Evolutionary conservation across 495 filamentous ascomycete species (phyloP).

Genomic region (Evansstolkia leycettana): DNA sequence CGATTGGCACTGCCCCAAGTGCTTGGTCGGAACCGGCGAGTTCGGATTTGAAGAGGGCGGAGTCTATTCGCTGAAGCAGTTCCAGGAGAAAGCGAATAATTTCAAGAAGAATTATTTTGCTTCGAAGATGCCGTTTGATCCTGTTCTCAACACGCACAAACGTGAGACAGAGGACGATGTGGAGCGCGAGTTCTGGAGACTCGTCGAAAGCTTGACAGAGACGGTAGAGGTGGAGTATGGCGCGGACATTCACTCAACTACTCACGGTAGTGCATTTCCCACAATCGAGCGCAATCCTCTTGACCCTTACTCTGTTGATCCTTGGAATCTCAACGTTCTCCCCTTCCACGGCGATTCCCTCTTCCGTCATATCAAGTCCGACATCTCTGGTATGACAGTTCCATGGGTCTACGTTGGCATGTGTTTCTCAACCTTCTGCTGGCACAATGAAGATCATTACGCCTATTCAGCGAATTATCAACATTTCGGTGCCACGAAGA

Average conservation of each 20-base stretch:
- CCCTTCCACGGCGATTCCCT: conserved; percentile 85
- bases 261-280: conserved; percentile 94
- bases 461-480: conserved; percentile 98
- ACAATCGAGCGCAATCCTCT: conserved; percentile 86
- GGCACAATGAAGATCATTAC: conserved; percentile 98
- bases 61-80: conserved; percentile 88
- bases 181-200: conserved; percentile 91
- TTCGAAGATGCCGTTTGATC: conserved; percentile 81
- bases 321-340: conserved; percentile 94
- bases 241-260: conserved; percentile 96
- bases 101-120: conserved; percentile 94
- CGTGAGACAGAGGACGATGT: conserved; percentile 91
- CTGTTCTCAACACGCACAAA: conserved; percentile 62
- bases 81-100: conserved; percentile 88
- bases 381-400: conserved; percentile 99
- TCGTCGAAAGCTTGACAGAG: conserved; percentile 85
- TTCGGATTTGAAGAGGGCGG: conserved; percentile 97
- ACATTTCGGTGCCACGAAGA: conserved; percentile 97
- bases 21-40: conserved; percentile 89
- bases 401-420: conserved; percentile 99
- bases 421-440: conserved; percentile 99
- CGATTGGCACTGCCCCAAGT: conserved; percentile 95
- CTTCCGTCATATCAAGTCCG: conserved; percentile 93
- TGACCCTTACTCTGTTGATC: conserved; percentile 73
- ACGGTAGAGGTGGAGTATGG: conserved; percentile 98